Conservation (phyloP, 495 filamentous ascomycete genomes). For the Hyaloscypha variabilis region DNA sequence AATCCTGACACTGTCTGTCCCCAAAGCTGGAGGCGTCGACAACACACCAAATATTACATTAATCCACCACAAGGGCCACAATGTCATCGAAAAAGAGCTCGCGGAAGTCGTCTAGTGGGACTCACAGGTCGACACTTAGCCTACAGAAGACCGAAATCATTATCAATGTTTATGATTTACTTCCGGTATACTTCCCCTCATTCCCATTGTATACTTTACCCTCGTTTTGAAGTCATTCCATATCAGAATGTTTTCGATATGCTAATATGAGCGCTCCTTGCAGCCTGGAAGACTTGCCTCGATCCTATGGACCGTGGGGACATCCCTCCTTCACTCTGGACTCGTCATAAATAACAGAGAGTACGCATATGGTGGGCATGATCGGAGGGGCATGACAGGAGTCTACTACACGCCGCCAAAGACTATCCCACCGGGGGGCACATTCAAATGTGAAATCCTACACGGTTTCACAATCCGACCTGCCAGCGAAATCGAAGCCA, state of each 20-base stretch:
- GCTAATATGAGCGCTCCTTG: constrained; percentile 9
- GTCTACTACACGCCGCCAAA: constrained; percentile 77
- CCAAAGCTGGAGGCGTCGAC: neutral
- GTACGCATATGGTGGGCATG: constrained; percentile 84
- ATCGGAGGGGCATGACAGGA: constrained; percentile 63
- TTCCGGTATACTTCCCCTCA: constrained; percentile 55
- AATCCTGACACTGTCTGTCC: neutral
- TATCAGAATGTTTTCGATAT: neutral
- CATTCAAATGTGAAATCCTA: constrained; percentile 67
- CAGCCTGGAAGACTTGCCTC: constrained; percentile 70
- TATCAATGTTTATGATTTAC: constrained; percentile 81
- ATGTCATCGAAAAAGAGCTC: constrained; percentile 45
- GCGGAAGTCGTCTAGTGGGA: constrained; percentile 38
- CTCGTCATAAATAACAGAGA: constrained; percentile 76
- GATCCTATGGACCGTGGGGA: constrained; percentile 71
- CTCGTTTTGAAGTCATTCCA: neutral
- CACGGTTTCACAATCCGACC: constrained; percentile 71
- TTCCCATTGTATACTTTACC: neutral
- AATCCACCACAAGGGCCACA: neutral
- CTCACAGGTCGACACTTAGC: constrained; percentile 58
- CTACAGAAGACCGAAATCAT: constrained; percentile 68
- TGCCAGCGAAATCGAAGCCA: constrained; percentile 64
- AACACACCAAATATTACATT: neutral
- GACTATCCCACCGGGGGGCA: constrained; percentile 70
- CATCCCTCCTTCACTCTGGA: constrained; percentile 74